Percentiles rank a stretch among this genome's conserved stretches.
Evolutionary conservation across 371 early-diverging fungal genomes (phyloP).

Genomic region (Syncephalastrum monosporum): DNA sequence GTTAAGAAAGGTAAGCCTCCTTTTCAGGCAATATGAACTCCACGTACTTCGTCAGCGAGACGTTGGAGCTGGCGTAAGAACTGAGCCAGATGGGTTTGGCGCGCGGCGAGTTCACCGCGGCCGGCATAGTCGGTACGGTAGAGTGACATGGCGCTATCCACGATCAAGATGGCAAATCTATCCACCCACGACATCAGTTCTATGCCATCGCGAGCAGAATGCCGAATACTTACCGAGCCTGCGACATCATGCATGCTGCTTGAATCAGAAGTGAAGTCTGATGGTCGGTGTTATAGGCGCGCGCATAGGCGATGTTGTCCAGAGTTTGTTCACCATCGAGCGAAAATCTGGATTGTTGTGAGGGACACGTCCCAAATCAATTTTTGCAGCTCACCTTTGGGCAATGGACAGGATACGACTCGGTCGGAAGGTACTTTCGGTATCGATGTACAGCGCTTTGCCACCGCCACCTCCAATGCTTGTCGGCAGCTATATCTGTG

Average conservation of each 20-base stretch:
- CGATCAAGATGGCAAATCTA: conserved; percentile 88
- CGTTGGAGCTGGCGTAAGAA: conserved; percentile 91
- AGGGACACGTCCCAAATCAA: background rate
- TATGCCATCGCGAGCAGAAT: background rate
- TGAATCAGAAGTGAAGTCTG: conserved; percentile 90
- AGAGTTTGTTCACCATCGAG: conserved; percentile 89
- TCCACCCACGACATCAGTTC: background rate
- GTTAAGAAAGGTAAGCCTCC: background rate
- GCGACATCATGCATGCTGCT: conserved; percentile 98
- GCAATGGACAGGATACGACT: conserved; percentile 90
- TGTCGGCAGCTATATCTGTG: conserved; percentile 65
- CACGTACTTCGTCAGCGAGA: conserved; percentile 93
- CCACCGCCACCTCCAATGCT: conserved; percentile 95
- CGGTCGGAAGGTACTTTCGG: conserved; percentile 99
- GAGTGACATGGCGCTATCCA: conserved; percentile 96
- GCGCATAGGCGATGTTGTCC: conserved; percentile 96
- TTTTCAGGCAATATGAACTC: too few relatives aligned
- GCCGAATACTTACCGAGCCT: conserved; percentile 47
- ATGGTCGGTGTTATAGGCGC: conserved; percentile 98
- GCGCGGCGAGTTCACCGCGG: conserved; percentile 96
- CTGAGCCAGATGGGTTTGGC: conserved; percentile 96
- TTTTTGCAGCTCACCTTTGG: conserved; percentile 54
- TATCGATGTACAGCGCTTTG: conserved; percentile 98
- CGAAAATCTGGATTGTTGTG: conserved; percentile 47
- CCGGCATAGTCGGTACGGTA: conserved; percentile 99